phyloP scores from a whole-genome alignment of 202 grass and related monocot species.

The Saccharum hybrid region DNA sequence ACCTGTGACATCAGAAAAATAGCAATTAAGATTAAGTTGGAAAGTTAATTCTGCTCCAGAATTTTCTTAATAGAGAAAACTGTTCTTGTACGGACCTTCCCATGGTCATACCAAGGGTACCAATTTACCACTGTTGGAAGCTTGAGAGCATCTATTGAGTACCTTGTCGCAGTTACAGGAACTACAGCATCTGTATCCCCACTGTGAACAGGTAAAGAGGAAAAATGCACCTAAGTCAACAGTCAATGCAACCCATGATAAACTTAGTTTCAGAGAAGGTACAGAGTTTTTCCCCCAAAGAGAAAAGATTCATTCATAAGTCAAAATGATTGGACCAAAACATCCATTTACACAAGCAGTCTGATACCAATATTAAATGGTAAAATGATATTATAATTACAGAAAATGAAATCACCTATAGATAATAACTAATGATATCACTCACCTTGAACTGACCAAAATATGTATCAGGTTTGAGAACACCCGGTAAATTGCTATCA shows the following conservation, averaged over 20 bases:
- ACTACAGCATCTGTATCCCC: conserved; percentile 95
- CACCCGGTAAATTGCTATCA: not conserved
- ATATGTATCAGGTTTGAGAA: not conserved
- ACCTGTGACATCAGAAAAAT: conserved; percentile 59
- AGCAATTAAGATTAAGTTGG: not conserved
- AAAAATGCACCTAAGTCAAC: not conserved
- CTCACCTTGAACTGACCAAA: conserved; percentile 17
- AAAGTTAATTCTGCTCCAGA: not conserved
- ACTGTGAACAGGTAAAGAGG: conserved; percentile 46
- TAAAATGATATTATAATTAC: not conserved
- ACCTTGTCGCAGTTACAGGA: conserved; percentile 92
- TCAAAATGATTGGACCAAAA: conserved; percentile 1
- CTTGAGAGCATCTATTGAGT: conserved; percentile 88
- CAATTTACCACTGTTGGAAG: conserved; percentile 73
- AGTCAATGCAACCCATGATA: not conserved
- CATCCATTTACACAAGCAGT: not conserved
- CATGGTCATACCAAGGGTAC: conserved; percentile 87
- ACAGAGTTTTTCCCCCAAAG: not conserved
- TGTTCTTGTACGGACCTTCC: conserved; percentile 61
- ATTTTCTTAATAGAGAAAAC: conserved; percentile 14
- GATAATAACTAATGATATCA: not conserved
- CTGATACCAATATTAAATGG: conserved; percentile 3
- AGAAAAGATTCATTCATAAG: not conserved
- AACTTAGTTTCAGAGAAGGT: conserved; percentile 7
- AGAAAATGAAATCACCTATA: not conserved